Evolutionary conservation across 1,284 basidiomycete genomes (phyloP), one percentile per base, ranked within the genome.

Genomic region (Cryptococcus sp.): DNA sequence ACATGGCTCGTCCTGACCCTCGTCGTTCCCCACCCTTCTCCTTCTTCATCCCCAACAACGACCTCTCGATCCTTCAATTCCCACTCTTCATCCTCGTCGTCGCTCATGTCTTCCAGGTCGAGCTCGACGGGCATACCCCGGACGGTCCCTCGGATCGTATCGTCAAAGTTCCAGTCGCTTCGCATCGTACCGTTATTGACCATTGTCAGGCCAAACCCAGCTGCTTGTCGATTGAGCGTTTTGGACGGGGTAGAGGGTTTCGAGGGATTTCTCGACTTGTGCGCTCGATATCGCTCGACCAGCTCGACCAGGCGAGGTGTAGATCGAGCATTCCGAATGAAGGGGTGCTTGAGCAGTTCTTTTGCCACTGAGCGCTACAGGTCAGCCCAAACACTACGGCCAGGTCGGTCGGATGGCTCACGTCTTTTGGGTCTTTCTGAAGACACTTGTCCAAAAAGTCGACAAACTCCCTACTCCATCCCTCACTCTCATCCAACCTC

Each of bases 101-200:
- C 64, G 38, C 84, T 85, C 81, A 86, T 82, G 16, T 80, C 81
- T 23, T 58, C 64, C 14, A 71, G 52, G 36, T 74, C 69, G 11
- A 73, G 59, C 24, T 69, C 50, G 4, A 82, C 80, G 11, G 82
- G 78, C 28, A 83, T 80, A 5, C 75, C 75, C 56, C 80, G 83
- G 59, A 94, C 77, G 1, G 90, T 97, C 59, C 68, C 68, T 21
- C 66, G 47, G 23, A 72, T 70, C 1, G 69, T 72, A 45, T 71
- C 69, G 39, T 95, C 91, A 71, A 97, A 98, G 69, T 89, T 89
- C 93, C 92, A 97, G 56, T 92, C 89, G 63, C 86, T 90, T 63
- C 82, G 81, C 68, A 93, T 78, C 2, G 87, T 88, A 31, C 71
- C 69, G 37, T 50, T 60, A 21, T 43, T 51, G 5, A 47, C 39